Evolutionary conservation across 805 yeast species (phyloP), one percentile per base, ranked within the genome.

Genomic region (Cyberlindnera sargentensis): DNA sequence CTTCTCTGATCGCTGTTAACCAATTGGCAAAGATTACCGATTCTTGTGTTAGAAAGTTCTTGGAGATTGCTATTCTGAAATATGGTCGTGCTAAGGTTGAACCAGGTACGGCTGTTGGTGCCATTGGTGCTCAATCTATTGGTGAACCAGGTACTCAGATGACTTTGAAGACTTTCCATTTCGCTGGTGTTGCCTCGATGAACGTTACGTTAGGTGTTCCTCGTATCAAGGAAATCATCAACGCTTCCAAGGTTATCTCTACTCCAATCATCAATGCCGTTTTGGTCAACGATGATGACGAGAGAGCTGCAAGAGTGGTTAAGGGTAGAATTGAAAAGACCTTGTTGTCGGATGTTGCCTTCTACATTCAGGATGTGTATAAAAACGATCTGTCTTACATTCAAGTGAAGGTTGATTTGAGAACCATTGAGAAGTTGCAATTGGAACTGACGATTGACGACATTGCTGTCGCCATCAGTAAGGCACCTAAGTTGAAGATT

Each of bases 111-210:
- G 99, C 99, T 3, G 98, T 93, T 43, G 99, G 99, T 52, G 98
- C 99, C 26, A 90, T 93, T 67, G 99, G 98, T 54, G 99, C 99
- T 0, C 99, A 93, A 63, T 87, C 96, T 36, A 93, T 93, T 71
- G 99, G 99, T 69, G 99, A 91, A 62, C 99, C 99, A 24, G 99
- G 98, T 63, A 93, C 99, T 1, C 99, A 93, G 69, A 93, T 93
- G 99, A 93, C 99, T 4, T 75, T 84, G 60, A 84, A 84, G 62
- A 84, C 95, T 47, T 91, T 91, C 87, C 99, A 93, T 73, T 93
- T 93, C 75, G 99, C 99, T 58, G 99, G 99, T 75, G 99, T 93
- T 45, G 98, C 99, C 31, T 85, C 96, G 38, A 93, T 91, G 97
- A 93, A 93, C 71, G 96, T 91, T 52, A 93, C 99, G 0, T 76